These are phyloP conservation scores for Plantago elongata DNA, from an alignment of 257 asterid genomes.

Conservation along the genomic window DNA sequence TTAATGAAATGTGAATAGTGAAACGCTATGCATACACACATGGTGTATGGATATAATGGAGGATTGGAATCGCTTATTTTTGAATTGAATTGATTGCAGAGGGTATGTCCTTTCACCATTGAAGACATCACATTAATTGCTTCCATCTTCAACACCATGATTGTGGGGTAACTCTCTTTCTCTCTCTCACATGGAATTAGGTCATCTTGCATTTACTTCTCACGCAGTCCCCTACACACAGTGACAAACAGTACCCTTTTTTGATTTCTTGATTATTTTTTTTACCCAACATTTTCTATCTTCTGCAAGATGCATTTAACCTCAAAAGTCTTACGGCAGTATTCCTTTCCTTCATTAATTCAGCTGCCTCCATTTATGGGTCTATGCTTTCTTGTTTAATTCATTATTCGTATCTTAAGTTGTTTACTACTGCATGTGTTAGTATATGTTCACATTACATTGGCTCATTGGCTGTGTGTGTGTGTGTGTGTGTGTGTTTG, in stretches of 20 bases:
- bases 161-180: conserved; percentile 19
- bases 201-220: conserved; percentile 34
- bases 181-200: conserved; percentile 14
- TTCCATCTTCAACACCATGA: conserved; percentile 23
- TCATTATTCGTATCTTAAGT: background rate
- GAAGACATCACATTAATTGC: conserved; percentile 39
- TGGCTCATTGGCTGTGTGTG: too few relatives aligned
- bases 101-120: conserved; percentile 44
- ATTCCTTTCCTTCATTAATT: background rate
- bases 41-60: conserved; percentile 19
- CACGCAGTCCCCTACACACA: conserved; percentile 16
- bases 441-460: background rate
- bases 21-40: conserved; percentile 5
- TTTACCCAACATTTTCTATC: conserved; percentile 17
- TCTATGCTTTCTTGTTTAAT: background rate
- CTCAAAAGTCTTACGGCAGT: conserved; percentile 15
- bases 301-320: conserved; percentile 26
- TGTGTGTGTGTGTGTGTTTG: too few relatives aligned
- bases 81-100: conserved; percentile 27
- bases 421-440: background rate
- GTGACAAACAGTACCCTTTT: conserved; percentile 14
- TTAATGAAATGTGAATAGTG: conserved; percentile 15
- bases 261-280: background rate
- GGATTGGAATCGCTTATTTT: conserved; percentile 15
- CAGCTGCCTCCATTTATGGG: conserved; percentile 2